A percentile compares a stretch with the other conserved stretches of the same genome.
phyloP scores from a whole-genome alignment of 2,329 filamentous ascomycete species.

The Dendryphion nanum region DNA sequence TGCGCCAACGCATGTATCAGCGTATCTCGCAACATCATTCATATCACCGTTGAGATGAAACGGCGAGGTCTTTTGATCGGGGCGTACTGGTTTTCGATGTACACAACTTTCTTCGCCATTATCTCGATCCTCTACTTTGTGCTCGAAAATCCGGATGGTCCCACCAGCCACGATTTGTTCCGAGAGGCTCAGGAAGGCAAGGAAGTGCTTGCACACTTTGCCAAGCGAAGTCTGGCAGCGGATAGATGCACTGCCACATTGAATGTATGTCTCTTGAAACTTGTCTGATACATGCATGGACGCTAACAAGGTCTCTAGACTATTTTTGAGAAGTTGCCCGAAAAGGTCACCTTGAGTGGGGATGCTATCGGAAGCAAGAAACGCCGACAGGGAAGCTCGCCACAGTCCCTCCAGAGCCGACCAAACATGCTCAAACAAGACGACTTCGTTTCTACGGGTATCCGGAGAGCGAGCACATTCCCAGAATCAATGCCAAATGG shows the following conservation, averaged over 20 bases:
- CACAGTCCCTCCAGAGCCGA: conserved; percentile 25
- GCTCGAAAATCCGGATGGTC: conserved; percentile 74
- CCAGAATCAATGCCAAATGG: conserved; percentile 30
- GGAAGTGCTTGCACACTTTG: conserved; percentile 75
- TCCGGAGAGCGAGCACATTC: conserved; percentile 36
- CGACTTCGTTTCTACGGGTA: conserved; percentile 16
- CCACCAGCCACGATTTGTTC: conserved; percentile 74
- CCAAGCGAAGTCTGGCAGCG: conserved; percentile 82
- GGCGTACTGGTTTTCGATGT: conserved; percentile 84
- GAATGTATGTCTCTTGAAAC: conserved; percentile 55
- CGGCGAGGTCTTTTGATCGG: conserved; percentile 73
- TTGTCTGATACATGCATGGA: conserved; percentile 1
- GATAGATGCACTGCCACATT: conserved; percentile 80
- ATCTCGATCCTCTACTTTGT: conserved; percentile 78
- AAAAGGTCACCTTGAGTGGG: conserved; percentile 56
- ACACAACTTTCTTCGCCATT: conserved; percentile 79
- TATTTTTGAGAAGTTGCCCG: conserved; percentile 81
- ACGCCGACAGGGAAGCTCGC: conserved; percentile 38
- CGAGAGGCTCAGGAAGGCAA: conserved; percentile 83
- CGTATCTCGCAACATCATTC: conserved; percentile 71
- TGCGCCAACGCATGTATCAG: conserved; percentile 68
- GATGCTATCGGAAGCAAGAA: conserved; percentile 34
- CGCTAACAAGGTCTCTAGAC: conserved; percentile 49
- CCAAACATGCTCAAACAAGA: conserved; percentile 25
- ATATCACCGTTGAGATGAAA: conserved; percentile 76